Evolutionary conservation across 129 eudicot genomes (phyloP), one percentile per base, ranked within the genome.

Genomic region (Logfia minima): DNA sequence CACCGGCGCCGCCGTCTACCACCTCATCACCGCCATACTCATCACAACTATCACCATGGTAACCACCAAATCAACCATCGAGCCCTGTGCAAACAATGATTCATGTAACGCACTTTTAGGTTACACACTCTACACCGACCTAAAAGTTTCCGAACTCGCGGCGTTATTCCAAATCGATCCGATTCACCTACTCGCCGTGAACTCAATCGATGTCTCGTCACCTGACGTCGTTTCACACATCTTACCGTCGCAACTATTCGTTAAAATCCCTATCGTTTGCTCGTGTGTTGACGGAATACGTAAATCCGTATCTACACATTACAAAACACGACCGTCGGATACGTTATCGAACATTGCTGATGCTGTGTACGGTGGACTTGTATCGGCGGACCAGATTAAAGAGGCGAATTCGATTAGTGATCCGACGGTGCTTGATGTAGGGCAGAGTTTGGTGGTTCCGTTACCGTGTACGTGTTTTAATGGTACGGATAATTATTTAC

Each of bases 151-250:
- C 21, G 96, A 94, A 66, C 88, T 94, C 55, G 93, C 97, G 13
- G 55, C 97, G 64, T 91, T 94, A 45, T 94, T 94, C 79, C 84
- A 87, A 77, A 82, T 89, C 67, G 99, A 94, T 86, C 97, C 99
- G 14, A 82, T 91, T 3, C 23, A 88, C 10, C 90, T 91, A 62
- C 89, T 95, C 68, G 61, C 92, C 1, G 79, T 96, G 10, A 95
- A 95, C 84, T 69, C 97, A 80, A 86, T 95, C 18, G 96, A 91
- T 89, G 79, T 89, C 16, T 85, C 96, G 18, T 66, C 48, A 78
- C 94, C 97, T 2, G 99, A 95, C 80, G 99, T 91, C 52, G 97
- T 88, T 55, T 91, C 93, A 35, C 97, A 91, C 89, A 95, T 95
- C 76, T 81, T 95, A 28, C 99, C 99, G 0, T 83, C 96, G 6